Conservation (phyloP, 2,329 filamentous ascomycete species). For the Fusarium gaditjirri region DNA sequence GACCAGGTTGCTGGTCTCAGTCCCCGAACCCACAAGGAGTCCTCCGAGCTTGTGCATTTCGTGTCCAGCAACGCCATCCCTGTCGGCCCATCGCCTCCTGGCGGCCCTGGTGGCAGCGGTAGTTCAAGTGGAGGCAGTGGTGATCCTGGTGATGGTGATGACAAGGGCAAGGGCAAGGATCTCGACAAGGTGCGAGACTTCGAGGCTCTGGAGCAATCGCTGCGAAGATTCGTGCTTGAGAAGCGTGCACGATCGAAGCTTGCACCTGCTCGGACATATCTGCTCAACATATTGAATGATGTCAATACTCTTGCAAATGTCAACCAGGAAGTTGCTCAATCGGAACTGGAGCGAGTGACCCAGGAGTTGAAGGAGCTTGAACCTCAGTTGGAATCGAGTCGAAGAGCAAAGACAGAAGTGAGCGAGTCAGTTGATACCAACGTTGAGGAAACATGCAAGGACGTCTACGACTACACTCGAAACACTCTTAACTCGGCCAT, state of each 20-base stretch:
- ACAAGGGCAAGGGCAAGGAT: constrained; percentile 84
- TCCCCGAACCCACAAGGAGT: constrained; percentile 91
- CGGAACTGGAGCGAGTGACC: constrained; percentile 85
- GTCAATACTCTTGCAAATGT: constrained; percentile 84
- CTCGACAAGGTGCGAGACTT: constrained; percentile 91
- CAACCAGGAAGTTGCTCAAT: constrained; percentile 86
- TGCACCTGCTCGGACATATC: constrained; percentile 93
- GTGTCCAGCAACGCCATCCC: constrained; percentile 97
- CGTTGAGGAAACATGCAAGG: constrained; percentile 85
- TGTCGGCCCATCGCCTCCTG: constrained; percentile 67
- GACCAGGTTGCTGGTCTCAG: constrained; percentile 91
- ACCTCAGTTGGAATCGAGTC: constrained; percentile 84
- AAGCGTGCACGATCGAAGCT: constrained; percentile 96
- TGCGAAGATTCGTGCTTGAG: constrained; percentile 93
- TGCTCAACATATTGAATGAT: constrained; percentile 92
- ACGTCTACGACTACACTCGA: constrained; percentile 87
- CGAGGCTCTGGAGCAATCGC: constrained; percentile 85
- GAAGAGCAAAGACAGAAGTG: constrained; percentile 81
- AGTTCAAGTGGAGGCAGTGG: constrained; percentile 65
- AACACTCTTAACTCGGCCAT: constrained; percentile 81
- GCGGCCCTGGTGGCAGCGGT: constrained; percentile 65
- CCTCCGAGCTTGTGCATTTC: constrained; percentile 93
- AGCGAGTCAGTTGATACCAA: constrained; percentile 82
- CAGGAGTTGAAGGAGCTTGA: constrained; percentile 84
- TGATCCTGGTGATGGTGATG: constrained; percentile 66